Base-by-base conservation (phyloP, 2,329 filamentous ascomycete genomes). In the Sporothrix euskadiensis region DNA sequence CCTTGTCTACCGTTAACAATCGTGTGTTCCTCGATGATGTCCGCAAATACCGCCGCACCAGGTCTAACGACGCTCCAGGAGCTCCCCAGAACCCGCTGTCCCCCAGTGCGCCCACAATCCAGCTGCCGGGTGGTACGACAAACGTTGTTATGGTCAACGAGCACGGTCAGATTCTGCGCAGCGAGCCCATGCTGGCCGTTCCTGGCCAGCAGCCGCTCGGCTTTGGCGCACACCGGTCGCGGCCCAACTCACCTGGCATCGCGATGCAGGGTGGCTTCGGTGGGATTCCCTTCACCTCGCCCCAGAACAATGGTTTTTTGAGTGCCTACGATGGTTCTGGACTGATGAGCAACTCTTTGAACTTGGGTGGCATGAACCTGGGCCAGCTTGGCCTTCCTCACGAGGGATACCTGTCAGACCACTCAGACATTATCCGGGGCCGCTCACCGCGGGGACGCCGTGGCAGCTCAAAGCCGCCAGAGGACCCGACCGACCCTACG, bases 1-100 rank as follows among this genome's bases (percentile, higher is more conserved):
- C 96, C 22, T 86, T 99, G 63, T 98, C 95, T 5, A 99, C 96
- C 2, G 96, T 99, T 69, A 99, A 98, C 85, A 99, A 98, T 82
- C 92, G 96, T 57, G 97, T 99, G 79, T 94, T 96, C 71, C 87
- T 99, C 74, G 96, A 99, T 79, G 96, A 99, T 81, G 95, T 97
- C 75, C 93, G 94, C 79, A 98, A 98, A 83, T 98, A 96, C 83
- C 93, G 96, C 76, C 92, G 95, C 74, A 90, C 94, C 77, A 90
- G 94, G 74, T 98, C 96, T 68, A 94, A 94, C 78, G 95, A 98
- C 79, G 92, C 91, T 32, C 87, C 91, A 56, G 88, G 88, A 79
- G 74, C 81, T 77, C 84, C 83, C 61, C 90, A 91, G 78, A 84
- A 83, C 74, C 88, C 90, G 32, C 82, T 94, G 75, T 91, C 92